Evolutionary conservation across 176 grass and related monocot species (phyloP).

Genomic region (Oryza coarctata): DNA sequence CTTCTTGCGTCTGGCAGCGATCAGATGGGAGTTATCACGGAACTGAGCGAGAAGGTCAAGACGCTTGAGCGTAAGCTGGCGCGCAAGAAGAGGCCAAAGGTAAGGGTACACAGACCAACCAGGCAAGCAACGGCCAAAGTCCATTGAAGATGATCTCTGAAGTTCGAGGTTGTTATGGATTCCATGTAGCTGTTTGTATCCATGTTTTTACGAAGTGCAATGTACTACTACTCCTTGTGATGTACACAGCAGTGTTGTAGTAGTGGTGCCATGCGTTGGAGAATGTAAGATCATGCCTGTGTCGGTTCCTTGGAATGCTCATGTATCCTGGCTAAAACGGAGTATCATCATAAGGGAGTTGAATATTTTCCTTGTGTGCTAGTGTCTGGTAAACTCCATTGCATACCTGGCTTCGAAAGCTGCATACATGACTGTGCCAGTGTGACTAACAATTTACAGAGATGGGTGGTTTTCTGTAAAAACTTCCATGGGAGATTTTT

Average conservation of each 20-base stretch:
- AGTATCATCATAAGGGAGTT: not conserved
- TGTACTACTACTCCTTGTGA: not conserved
- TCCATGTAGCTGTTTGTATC: not conserved
- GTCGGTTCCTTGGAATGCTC: not conserved
- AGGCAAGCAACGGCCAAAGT: slow-evolving; percentile 6
- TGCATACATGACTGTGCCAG: not conserved
- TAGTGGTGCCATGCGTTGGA: not conserved
- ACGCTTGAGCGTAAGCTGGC: slow-evolving; percentile 55
- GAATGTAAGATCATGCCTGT: not conserved
- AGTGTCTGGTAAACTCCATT: not conserved
- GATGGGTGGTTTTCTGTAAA: not conserved
- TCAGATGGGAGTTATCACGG: slow-evolving; percentile 52
- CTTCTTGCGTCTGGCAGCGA: slow-evolving; percentile 50
- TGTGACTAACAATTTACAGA: not conserved
- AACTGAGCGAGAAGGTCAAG: slow-evolving; percentile 65
- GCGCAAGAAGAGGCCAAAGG: slow-evolving; percentile 52
- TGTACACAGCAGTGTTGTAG: too few relatives aligned
- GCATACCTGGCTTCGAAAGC: not conserved
- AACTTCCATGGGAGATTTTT: slow-evolving; percentile 13
- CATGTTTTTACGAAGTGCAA: not conserved
- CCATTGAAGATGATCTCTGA: not conserved
- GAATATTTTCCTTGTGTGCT: not conserved
- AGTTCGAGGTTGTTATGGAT: not conserved
- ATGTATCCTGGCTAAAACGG: not conserved
- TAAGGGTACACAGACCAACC: slow-evolving; percentile 35